phyloP scores from a whole-genome alignment of 306 rosid genomes.

The Urtica urens region DNA sequence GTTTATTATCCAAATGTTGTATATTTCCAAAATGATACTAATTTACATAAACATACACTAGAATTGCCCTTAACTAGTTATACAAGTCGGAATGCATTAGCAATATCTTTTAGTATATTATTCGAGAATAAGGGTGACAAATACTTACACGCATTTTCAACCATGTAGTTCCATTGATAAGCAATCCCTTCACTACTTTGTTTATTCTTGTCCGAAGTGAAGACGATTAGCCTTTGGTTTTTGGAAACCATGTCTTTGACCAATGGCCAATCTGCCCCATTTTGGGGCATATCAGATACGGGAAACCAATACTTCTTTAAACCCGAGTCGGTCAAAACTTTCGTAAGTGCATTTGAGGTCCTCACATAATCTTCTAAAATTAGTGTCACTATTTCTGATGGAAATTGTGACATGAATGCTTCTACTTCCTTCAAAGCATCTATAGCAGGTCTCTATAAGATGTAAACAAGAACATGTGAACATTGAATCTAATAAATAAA shows the following conservation, averaged over 20 bases:
- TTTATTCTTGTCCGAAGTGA: constrained; percentile 49
- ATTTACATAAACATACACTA: too few relatives aligned
- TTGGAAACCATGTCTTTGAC: constrained; percentile 71
- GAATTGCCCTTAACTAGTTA: too few relatives aligned
- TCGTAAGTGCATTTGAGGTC: constrained; percentile 64
- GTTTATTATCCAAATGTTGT: too few relatives aligned
- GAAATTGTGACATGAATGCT: constrained; percentile 56
- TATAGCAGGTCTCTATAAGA: constrained; percentile 61
- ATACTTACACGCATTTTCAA: constrained; percentile 64
- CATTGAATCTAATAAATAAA: too few relatives aligned
- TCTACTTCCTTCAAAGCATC: constrained; percentile 62
- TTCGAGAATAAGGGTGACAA: too few relatives aligned
- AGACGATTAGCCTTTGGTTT: constrained; percentile 65
- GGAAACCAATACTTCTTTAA: constrained; percentile 85
- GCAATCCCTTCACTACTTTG: constrained; percentile 75
- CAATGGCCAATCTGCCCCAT: constrained; percentile 69
- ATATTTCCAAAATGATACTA: too few relatives aligned
- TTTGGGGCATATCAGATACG: constrained; percentile 54
- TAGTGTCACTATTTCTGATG: constrained; percentile 66
- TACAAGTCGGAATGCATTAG: too few relatives aligned
- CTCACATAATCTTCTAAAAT: constrained; percentile 87
- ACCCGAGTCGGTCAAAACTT: constrained; percentile 51
- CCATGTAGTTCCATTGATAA: constrained; percentile 85
- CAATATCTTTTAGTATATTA: too few relatives aligned
- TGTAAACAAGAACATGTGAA: too few relatives aligned